Evolutionary conservation across 2,329 filamentous ascomycete species (phyloP).

Genomic region (Cladosporium sp.): DNA sequence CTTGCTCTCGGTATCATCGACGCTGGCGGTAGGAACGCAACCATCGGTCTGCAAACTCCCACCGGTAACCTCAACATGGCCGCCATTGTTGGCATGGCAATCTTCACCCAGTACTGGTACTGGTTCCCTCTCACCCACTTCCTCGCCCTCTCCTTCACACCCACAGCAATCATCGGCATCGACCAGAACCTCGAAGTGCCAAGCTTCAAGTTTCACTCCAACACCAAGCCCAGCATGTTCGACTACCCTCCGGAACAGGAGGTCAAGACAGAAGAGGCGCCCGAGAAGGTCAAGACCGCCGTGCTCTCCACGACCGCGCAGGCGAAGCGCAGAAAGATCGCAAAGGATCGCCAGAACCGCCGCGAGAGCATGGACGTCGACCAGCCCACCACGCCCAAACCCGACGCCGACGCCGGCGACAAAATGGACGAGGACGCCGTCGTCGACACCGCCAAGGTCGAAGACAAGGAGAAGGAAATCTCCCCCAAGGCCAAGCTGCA

Average conservation of each 20-base stretch:
- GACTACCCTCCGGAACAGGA: constrained; percentile 98
- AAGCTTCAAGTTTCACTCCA: constrained; percentile 92
- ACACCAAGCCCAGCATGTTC: constrained; percentile 89
- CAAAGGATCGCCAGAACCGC: constrained; percentile 85
- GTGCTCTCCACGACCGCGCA: constrained; percentile 95
- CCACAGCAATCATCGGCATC: constrained; percentile 90
- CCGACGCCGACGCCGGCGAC: constrained; percentile 54
- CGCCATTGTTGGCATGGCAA: constrained; percentile 93
- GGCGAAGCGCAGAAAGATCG: constrained; percentile 89
- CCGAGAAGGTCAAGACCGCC: constrained; percentile 89
- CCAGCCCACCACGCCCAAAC: constrained; percentile 69
- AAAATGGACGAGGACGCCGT: constrained; percentile 72
- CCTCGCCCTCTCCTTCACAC: constrained; percentile 91
- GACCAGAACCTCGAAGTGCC: constrained; percentile 93
- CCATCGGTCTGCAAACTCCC: constrained; percentile 94
- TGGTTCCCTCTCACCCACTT: constrained; percentile 99
- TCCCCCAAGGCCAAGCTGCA: constrained; percentile 53
- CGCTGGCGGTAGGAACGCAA: constrained; percentile 96
- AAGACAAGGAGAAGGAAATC: constrained; percentile 51
- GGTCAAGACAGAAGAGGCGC: constrained; percentile 88
- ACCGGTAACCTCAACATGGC: constrained; percentile 99
- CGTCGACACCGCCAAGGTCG: constrained; percentile 36
- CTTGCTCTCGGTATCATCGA: constrained; percentile 96
- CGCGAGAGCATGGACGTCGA: constrained; percentile 96
- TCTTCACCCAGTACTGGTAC: constrained; percentile 99